Base-by-base conservation (phyloP, 129 eudicot genomes). In the carrot (Daucus carota) region DNA sequence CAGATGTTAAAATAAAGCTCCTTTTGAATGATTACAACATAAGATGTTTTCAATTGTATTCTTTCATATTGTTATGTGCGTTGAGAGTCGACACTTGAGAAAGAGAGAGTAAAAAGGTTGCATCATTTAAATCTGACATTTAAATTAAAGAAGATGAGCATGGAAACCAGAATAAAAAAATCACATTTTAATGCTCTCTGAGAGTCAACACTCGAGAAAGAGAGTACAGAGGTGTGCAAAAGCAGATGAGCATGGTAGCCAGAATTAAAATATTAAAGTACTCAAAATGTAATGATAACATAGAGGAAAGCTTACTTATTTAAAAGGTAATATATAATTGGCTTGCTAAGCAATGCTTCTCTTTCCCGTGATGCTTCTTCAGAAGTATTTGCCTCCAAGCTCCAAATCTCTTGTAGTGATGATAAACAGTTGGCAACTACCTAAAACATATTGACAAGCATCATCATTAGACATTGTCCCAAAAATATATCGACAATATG, bases 321-420 rank as follows among this genome's bases (percentile, higher is more conserved):
- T 71, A 94, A 75, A 31, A 94, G 72, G 86, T 91, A 94, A 81
- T 89, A 91, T 78, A 94, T 84, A 79, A 85, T 43, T 46, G 97
- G 93, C 86, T 94, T 94, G 90, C 96, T 91, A 72, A 90, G 85
- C 79, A 94, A 83, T 9, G 76, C 82, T 78, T 94, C 98, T 86
- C 89, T 86, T 83, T 91, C 97, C 86, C 86, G 86, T 67, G 86
- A 79, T 36, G 97, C 98, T 83, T 91, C 98, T 79, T 94, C 93
- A 16, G 97, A 91, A 33, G 89, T 75, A 77, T 88, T 87, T 81
- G 97, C 97, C 83, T 91, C 98, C 79, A 85, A 77, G 68, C 90
- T 88, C 97, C 97, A 94, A 66, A 94, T 94, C 85, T 94, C 97
- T 86, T 94, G 98, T 40, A 94, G 79, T 62, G 96, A 87, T 74